phyloP scores from a whole-genome alignment of 169 alveolate genomes.

The Cryptosporidium sp. region DNA sequence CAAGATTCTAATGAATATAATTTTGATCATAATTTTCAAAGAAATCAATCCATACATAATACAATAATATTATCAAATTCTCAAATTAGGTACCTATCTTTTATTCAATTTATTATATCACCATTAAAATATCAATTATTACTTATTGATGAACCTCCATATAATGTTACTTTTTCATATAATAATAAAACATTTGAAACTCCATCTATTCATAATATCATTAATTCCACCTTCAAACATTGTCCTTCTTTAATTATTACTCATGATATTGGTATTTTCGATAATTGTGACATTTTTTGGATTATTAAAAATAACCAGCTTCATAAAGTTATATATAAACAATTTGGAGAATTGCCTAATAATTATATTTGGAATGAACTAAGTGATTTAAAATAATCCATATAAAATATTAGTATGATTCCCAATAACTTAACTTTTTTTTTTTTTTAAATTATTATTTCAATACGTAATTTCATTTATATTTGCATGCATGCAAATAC shows the following conservation, averaged over 20 bases:
- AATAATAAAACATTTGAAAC: neutral
- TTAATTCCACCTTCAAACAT: conserved; percentile 9
- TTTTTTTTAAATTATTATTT: too few relatives aligned
- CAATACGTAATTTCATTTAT: too few relatives aligned
- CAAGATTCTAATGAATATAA: neutral
- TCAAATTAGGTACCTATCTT: conserved; percentile 81
- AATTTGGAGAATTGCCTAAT: neutral
- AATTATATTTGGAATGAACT: conserved; percentile 20
- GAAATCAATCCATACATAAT: neutral
- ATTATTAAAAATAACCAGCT: conserved; percentile 31
- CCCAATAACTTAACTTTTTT: neutral
- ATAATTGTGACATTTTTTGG: conserved; percentile 38
- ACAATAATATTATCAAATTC: conserved; percentile 74
- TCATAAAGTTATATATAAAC: conserved; percentile 18
- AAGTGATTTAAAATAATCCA: neutral
- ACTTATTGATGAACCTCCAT: conserved; percentile 87
- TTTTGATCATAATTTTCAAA: neutral
- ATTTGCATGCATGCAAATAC: too few relatives aligned
- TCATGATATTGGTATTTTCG: conserved; percentile 12
- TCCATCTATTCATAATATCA: neutral
- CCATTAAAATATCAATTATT: conserved; percentile 80
- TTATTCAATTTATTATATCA: conserved; percentile 80
- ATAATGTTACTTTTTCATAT: conserved; percentile 8
- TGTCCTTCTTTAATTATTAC: conserved; percentile 57
- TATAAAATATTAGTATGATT: neutral